Evolutionary conservation across 176 grass and related monocot genomes (phyloP), one percentile per base, ranked within the genome.

Genomic region (Hyparrhenia diplandra): DNA sequence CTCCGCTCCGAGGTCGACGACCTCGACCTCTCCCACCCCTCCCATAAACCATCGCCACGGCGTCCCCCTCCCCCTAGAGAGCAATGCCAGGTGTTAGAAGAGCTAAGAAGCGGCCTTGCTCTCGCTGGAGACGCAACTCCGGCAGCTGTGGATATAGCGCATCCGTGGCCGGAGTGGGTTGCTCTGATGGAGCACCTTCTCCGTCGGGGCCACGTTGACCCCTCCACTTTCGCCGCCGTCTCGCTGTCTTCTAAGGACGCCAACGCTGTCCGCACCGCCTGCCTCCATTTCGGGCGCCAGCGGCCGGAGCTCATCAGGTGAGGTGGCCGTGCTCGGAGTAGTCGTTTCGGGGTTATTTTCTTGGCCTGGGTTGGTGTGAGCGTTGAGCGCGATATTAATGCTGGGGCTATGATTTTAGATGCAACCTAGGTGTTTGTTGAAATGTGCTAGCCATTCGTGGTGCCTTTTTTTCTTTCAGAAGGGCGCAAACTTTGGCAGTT

Each of bases 81-180:
- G 41, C 41, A 76, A 82, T 76, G 85, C 11, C 76, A 77, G 54
- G 58, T 42, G 54, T 37, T 21, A 17, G 40, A 75, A 69, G 63
- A 74, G 60, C 46, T 64, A 61, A 64, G 52, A 35, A 6, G 60
- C n/a, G 77, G 78, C 5, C 59, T 68, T 25, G 61, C 74, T 67
- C 41, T 7, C 8, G 20, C 45, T 8, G 59, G 54, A 30, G 41
- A 35, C 58, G 13, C 8, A n/a, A n/a, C n/a, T 27, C 80, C 32
- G 43, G 78, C n/a, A 64, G 75, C 84, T 13, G 90, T 90, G 70
- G 90, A 86, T 40, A 84, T 95, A 40, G 88, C 79, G n/a, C 87
- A 92, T 49, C 87, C 93, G 31, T 95, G 93, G 93, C n/a, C n/a
- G 24, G 87, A 92, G 59, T 95, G 90, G 93, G 79, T 90, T 60